A percentile compares a stretch with the other conserved stretches of the same genome.
phyloP scores from a whole-genome alignment of 768 basidiomycete species.

The Tulasnella sp. region DNA sequence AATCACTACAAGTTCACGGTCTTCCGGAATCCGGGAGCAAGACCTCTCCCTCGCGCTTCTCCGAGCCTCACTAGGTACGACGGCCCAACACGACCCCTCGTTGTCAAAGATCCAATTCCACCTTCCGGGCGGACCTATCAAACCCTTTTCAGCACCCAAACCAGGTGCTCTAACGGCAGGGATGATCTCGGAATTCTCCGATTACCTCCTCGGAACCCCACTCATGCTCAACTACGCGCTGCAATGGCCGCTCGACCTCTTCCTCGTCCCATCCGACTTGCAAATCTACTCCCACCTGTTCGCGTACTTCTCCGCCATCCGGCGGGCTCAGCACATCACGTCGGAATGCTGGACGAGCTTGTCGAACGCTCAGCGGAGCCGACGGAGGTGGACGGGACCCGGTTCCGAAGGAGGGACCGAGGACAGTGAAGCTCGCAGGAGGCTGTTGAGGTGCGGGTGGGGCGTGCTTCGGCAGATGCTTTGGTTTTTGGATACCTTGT shows the following conservation, averaged over 20 bases:
- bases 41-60: slow-evolving; percentile 83
- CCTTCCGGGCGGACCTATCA: slow-evolving; percentile 71
- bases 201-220: slow-evolving; percentile 74
- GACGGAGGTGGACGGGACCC: slow-evolving; percentile 80
- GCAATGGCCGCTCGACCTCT: slow-evolving; percentile 85
- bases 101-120: slow-evolving; percentile 69
- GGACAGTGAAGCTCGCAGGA: slow-evolving; percentile 50
- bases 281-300: slow-evolving; percentile 71
- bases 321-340: slow-evolving; percentile 76
- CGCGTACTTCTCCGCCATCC: slow-evolving; percentile 74
- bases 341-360: slow-evolving; percentile 80
- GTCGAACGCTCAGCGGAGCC: slow-evolving; percentile 78
- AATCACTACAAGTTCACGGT: slow-evolving; percentile 56
- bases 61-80: slow-evolving; percentile 82
- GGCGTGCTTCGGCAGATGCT: slow-evolving; percentile 82
- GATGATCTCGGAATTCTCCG: slow-evolving; percentile 52
- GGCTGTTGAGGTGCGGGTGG: slow-evolving; percentile 76
- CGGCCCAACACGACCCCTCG: slow-evolving; percentile 79
- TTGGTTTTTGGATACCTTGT: slow-evolving; percentile 82
- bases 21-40: slow-evolving; percentile 64
- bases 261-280: slow-evolving; percentile 72
- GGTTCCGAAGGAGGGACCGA: slow-evolving; percentile 72
- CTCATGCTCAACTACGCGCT: slow-evolving; percentile 65
- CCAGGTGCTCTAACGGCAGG: slow-evolving; percentile 39
- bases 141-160: slow-evolving; percentile 66